Evolutionary conservation across 2,329 filamentous ascomycete genomes (phyloP).

Genomic region (Xylaria polymorpha): DNA sequence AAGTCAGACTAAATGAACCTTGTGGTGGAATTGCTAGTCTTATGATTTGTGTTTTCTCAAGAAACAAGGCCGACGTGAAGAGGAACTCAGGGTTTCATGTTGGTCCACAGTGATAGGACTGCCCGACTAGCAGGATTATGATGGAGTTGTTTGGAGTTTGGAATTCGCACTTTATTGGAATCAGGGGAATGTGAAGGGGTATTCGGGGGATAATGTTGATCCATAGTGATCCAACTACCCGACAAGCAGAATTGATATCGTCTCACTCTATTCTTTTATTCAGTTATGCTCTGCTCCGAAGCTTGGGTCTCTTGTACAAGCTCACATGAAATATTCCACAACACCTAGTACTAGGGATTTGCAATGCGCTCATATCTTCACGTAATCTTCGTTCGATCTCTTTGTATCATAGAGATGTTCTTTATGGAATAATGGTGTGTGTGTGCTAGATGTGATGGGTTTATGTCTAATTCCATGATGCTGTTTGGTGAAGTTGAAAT

Average conservation of each 20-base stretch:
- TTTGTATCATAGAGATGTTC: neutral
- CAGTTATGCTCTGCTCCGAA: neutral
- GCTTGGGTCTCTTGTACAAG: neutral
- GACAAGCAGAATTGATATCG: conserved; percentile 1
- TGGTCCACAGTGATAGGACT: conserved; percentile 11
- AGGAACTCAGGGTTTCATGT: neutral
- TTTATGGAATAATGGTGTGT: neutral
- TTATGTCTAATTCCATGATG: neutral
- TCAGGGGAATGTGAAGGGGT: neutral
- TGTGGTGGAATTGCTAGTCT: neutral
- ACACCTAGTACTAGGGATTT: neutral
- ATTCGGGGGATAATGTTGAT: neutral
- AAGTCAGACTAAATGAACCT: neutral
- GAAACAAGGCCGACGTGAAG: neutral
- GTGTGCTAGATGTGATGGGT: neutral
- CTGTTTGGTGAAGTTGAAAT: neutral
- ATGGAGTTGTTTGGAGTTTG: conserved; percentile 1
- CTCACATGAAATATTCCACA: neutral
- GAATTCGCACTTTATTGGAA: neutral
- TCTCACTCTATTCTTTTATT: neutral
- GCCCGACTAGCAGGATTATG: neutral
- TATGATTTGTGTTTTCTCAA: neutral
- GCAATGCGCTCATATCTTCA: neutral
- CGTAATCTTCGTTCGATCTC: neutral
- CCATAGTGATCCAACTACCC: neutral